phyloP scores from a whole-genome alignment of 2,329 filamentous ascomycete species.

The Sporothrix humicola region DNA sequence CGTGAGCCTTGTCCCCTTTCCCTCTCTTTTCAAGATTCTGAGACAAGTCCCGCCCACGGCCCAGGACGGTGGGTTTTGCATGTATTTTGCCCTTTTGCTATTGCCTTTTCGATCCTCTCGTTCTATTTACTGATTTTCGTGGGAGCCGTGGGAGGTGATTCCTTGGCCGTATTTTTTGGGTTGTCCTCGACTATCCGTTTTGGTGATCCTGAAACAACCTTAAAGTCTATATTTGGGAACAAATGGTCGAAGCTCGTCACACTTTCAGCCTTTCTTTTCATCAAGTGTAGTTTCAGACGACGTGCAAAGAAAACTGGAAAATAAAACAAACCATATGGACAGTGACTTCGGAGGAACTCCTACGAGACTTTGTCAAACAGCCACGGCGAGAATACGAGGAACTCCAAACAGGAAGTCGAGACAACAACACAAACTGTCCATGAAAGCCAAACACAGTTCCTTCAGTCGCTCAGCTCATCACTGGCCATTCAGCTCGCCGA shows the following conservation, averaged over 20 bases:
- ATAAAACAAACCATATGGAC: too few relatives aligned
- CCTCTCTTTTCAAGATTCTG: neutral
- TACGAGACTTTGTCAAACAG: too few relatives aligned
- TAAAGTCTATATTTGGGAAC: conserved; percentile 30
- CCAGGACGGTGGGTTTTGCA: conserved; percentile 18
- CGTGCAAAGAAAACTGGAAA: too few relatives aligned
- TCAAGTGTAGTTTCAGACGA: neutral
- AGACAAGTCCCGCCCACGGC: neutral
- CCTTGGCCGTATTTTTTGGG: neutral
- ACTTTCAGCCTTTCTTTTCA: neutral
- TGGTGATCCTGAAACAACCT: conserved; percentile 31
- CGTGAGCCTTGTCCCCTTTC: neutral
- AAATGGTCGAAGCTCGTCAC: neutral
- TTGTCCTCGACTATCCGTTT: conserved; percentile 6
- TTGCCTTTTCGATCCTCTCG: neutral
- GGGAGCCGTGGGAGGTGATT: neutral
- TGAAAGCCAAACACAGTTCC: neutral
- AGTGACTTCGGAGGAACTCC: neutral
- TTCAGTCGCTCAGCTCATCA: neutral
- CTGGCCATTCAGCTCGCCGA: neutral
- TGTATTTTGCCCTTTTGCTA: neutral
- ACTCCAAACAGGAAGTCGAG: too few relatives aligned
- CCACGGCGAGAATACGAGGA: too few relatives aligned
- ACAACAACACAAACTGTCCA: too few relatives aligned
- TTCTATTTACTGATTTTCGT: neutral